phyloP scores from a whole-genome alignment of 208 protist species.

The Leishmania tropica region DNA sequence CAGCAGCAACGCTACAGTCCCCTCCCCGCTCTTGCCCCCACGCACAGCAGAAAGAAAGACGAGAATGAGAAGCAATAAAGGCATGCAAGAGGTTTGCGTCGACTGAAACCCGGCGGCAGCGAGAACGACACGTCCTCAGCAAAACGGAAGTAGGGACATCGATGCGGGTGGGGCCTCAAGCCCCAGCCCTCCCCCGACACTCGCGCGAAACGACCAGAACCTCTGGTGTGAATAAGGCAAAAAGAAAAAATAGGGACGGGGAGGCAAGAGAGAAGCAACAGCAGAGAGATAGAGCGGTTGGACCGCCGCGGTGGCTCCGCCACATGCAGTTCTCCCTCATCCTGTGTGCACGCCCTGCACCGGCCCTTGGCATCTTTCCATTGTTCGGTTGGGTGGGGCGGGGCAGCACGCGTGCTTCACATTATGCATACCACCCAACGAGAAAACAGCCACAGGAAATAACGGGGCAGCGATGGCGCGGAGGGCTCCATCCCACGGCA shows the following conservation, averaged over 20 bases:
- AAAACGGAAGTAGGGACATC: background rate
- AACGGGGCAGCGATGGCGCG: background rate
- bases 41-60: background rate
- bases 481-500: background rate
- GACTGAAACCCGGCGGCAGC: background rate
- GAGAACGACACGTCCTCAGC: background rate
- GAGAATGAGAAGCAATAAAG: background rate
- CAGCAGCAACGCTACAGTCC: background rate
- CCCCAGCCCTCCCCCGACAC: background rate
- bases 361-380: background rate
- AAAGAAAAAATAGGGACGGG: background rate
- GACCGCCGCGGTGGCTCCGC: background rate
- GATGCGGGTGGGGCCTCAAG: background rate
- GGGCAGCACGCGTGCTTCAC: background rate
- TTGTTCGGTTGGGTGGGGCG: background rate
- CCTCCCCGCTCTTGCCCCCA: background rate
- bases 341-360: background rate
- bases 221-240: background rate
- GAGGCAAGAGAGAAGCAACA: background rate
- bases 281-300: background rate
- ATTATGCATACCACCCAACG: too few relatives aligned
- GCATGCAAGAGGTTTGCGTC: background rate
- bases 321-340: background rate
- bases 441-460: background rate
- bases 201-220: background rate